Conservation (phyloP, 2,329 filamentous ascomycete species). For the Paraphaeosphaeria sporulosa region DNA sequence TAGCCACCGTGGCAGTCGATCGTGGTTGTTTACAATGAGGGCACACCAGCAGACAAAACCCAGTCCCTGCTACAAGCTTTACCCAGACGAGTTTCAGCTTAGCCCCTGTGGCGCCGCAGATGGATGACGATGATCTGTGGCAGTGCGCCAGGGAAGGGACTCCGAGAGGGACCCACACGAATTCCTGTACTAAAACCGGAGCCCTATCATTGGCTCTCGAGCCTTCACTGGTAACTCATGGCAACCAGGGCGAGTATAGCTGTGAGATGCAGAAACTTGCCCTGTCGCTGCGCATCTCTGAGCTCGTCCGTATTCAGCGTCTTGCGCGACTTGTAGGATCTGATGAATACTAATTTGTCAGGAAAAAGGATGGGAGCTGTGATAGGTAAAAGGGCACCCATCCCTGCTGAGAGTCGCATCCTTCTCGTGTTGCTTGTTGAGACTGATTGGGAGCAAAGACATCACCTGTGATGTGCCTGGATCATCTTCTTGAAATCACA, state of each 20-base stretch:
- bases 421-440: background rate
- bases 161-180: background rate
- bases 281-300: background rate
- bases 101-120: conserved; percentile 1
- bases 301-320: background rate
- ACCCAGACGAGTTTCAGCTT: background rate
- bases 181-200: background rate
- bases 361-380: background rate
- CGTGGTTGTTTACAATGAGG: background rate
- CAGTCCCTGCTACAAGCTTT: background rate
- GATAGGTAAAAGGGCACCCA: background rate
- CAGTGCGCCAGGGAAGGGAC: background rate
- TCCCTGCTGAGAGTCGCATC: background rate
- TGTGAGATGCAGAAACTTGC: background rate
- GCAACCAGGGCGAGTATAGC: background rate
- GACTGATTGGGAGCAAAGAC: background rate
- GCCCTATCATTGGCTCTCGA: background rate
- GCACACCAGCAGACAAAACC: too few relatives aligned
- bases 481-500: background rate
- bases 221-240: background rate
- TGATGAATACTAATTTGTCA: background rate
- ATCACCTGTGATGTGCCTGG: background rate
- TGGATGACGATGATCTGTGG: conserved; percentile 5
- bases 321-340: background rate
- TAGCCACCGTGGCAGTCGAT: background rate